Evolutionary conservation across 2,329 filamentous ascomycete genomes (phyloP), one percentile per base, ranked within the genome.

Genomic region (Fusarium brevicatenulatum): DNA sequence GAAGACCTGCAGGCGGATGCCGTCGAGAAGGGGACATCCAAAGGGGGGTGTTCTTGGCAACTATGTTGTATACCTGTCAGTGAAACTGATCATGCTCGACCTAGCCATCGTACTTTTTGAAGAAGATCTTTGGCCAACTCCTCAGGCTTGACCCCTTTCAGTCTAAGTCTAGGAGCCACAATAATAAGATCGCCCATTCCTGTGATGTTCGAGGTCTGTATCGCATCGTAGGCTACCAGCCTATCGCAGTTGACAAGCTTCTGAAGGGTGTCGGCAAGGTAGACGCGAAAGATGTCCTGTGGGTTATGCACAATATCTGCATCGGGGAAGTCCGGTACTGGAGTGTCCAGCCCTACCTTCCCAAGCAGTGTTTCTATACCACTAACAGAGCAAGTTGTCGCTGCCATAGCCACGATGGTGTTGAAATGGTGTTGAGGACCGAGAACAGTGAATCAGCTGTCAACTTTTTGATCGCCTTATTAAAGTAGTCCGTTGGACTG

Each of bases 241-340:
- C 57, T 56, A 30, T 78, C 76, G 32, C 76, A 78, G 1, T 67
- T 7, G 0, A 76, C 42, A n/a, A 78, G 64, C 13, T 66, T 76
- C 46, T 77, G 68, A 0, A 78, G 5, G 0, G 16, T 74, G 3
- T 78, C 77, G 56, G 77, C 77, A 0, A 78, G 71, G 19, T 78
- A 78, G 0, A 65, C 75, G 2, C 76, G 71, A 10, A 78, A 78
- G 42, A 78, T 76, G 42, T 78, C 76, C 39, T 78, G 77, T 0
- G 75, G 76, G 0, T 78, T 78, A 9, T 73, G 70, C 36, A 78
- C 69, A 2, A 78, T 66, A 7, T 78, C 66, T 12, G 75, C 66
- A 2, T 39, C 73, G 0, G 77, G 76, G 28, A 46, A 78, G 0
- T 76, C 68, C 2, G 77, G 76, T 1, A 78, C 28, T 2, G 77